Evolutionary conservation across 2,329 filamentous ascomycete genomes (phyloP), one percentile per base, ranked within the genome.

Genomic region (Colletotrichum neosansevieriae): DNA sequence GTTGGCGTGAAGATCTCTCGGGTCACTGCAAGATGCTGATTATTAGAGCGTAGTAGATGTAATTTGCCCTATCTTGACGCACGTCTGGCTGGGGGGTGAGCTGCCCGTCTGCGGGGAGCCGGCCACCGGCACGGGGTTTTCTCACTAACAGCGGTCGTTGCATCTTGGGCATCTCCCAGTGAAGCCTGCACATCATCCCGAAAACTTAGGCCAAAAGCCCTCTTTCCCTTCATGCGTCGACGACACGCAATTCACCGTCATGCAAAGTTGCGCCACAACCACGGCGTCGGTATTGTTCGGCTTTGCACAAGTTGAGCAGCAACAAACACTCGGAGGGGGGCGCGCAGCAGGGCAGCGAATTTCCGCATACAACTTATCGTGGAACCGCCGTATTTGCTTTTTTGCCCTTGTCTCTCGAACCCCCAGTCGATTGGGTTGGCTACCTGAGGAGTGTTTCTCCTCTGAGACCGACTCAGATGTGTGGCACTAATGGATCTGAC

Each of bases 201-300:
- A 42, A 24, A 11, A 51, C 49, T 51, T 51, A 29, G 29, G 29
- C 49, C 36, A 4, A 38, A 38, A 60, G 36, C 38, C 45, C 40
- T 34, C 7, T n/a, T 61, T 11, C 29, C 45, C 24, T 42, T 38
- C 47, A 15, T 44, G 29, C 24, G 47, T 56, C 29, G 34, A 44
- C 29, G 44, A 12, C 19, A 12, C 24, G 32, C 7, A n/a, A 12
- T n/a, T 15, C 40, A 44, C 51, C 17, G 62, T 67, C 40, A 64
- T 63, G 69, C 69, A 71, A 66, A 63, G 51, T 71, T 71, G 54
- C 59, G 70, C 69, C 70, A 65, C 70, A 58, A 49, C 70, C 70
- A 71, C 56, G 70, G 70, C 42, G 32, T 60, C 61, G 70, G 70
- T 54, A 71, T n/a, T 36, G 49, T 42, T 44, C 40, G 49, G 62